Percentiles rank a stretch among this genome's conserved stretches.
Evolutionary conservation across 106 monocot genomes (phyloP).

Genomic region (Alisma plantagoaquatica): DNA sequence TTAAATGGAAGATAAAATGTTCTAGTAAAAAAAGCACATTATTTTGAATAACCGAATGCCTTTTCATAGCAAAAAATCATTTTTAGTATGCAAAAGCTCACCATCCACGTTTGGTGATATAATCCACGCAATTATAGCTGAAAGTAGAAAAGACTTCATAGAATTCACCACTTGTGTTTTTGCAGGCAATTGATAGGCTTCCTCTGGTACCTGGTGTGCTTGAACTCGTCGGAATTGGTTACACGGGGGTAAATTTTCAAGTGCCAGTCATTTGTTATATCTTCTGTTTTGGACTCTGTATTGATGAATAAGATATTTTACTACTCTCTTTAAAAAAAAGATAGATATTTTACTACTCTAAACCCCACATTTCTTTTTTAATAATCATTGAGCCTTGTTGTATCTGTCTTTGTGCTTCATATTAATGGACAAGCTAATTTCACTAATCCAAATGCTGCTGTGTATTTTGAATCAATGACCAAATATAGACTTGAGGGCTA

Average conservation of each 20-base stretch:
- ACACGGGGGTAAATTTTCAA: constrained; percentile 49
- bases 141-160: no score
- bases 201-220: constrained; percentile 69
- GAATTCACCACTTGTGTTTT: no score
- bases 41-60: no score
- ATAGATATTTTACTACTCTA: neutral
- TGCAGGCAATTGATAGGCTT: constrained; percentile 93
- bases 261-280: neutral
- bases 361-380: neutral
- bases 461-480: no score
- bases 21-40: no score
- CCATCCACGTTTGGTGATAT: no score
- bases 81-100: no score
- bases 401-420: neutral
- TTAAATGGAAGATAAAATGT: no score
- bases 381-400: neutral
- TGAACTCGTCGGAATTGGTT: constrained; percentile 86
- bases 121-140: neutral
- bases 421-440: no score
- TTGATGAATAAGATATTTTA: neutral
- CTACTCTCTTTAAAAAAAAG: neutral
- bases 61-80: no score
- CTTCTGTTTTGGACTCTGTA: neutral
- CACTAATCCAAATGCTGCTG: no score
- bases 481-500: no score